Base-by-base conservation (phyloP, 2,329 filamentous ascomycete genomes). In the Aspergillus puulaauensis region DNA sequence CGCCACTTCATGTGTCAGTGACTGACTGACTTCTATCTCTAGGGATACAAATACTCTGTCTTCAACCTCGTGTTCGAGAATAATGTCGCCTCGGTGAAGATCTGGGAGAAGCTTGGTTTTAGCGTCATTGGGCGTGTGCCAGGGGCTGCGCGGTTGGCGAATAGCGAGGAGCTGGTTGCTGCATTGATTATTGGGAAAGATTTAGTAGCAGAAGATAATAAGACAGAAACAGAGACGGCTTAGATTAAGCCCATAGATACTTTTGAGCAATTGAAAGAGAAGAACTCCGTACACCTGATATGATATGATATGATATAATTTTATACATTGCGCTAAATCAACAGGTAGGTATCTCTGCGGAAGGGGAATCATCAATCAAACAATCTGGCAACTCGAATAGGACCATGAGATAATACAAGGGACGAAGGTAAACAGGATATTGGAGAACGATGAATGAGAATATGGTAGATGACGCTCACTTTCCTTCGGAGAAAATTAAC, bases 41-140 rank as follows among this genome's bases (percentile, higher is more conserved):
- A 75, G 73, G 73, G 73, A 43, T 76, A 76, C 63, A 75, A 68
- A 63, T 76, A 75, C 62, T 75, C 73, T 12, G 73, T 76, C 12
- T 76, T 76, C 61, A 76, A 76, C 56, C 64, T 76, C 17, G 73
- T 76, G 4, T 76, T 75, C 51, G 73, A 69, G 17, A 76, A 75
- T 39, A 76, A 76, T 52, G 65, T 70, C 7, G 73, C 73, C 9
- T 75, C 73, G 0, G 67, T 74, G 55, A 68, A 66, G 19, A 75
- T 75, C 57, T 76, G 73, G 73, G 72, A 75, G 52, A 68, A 64
- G 19, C 65, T 76, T 3, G 73, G 73, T 1, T 76, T 76, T 57
- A 64, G 61, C 21, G 66, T 74, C 12, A 72, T 76, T 41, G 73
- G 73, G 4, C 69, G 73, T 2, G 73, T 76, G 23, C 73, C 73